These are phyloP conservation scores for Camptophora hylomeconis DNA, from an alignment of 2,329 filamentous ascomycete genomes.

Conservation along the genomic window DNA sequence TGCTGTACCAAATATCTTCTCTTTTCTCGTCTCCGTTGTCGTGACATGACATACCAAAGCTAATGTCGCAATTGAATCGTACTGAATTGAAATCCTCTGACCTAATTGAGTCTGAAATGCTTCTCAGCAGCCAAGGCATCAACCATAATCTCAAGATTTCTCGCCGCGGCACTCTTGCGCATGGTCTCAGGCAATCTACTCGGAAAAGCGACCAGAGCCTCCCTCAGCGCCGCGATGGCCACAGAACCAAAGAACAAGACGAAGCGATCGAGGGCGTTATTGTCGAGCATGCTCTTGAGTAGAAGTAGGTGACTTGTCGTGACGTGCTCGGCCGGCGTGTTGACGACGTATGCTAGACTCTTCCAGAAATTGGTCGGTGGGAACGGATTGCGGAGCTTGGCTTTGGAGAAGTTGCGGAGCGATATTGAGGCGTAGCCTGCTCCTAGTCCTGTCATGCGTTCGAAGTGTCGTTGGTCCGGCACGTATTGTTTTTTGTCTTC, in stretches of 20 bases:
- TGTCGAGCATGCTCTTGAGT: slow-evolving; percentile 53
- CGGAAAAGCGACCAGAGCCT: slow-evolving; percentile 64
- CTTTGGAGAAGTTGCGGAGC: slow-evolving; percentile 66
- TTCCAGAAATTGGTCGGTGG: slow-evolving; percentile 75
- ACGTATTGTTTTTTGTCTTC: slow-evolving; percentile 40
- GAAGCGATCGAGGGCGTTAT: slow-evolving; percentile 61
- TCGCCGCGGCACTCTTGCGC: slow-evolving; percentile 14
- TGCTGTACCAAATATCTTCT: background rate
- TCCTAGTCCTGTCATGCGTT: slow-evolving; percentile 71
- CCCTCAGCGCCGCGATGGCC: slow-evolving; percentile 55
- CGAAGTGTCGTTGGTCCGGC: slow-evolving; percentile 58
- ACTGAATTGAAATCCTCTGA: background rate
- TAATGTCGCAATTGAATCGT: background rate
- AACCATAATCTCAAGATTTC: slow-evolving; percentile 19
- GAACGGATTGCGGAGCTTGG: slow-evolving; percentile 55
- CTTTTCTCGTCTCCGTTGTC: background rate
- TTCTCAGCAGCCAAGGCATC: slow-evolving; percentile 23
- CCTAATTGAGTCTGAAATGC: slow-evolving; percentile 1
- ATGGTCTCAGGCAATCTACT: slow-evolving; percentile 21
- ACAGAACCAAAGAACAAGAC: slow-evolving; percentile 68
- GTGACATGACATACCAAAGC: background rate
- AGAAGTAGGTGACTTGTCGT: slow-evolving; percentile 64
- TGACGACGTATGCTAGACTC: slow-evolving; percentile 61
- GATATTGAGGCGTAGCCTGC: slow-evolving; percentile 75
- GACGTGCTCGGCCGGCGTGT: slow-evolving; percentile 53